phyloP scores from a whole-genome alignment of 2,329 filamentous ascomycete species.

The Microcera coccophila region DNA sequence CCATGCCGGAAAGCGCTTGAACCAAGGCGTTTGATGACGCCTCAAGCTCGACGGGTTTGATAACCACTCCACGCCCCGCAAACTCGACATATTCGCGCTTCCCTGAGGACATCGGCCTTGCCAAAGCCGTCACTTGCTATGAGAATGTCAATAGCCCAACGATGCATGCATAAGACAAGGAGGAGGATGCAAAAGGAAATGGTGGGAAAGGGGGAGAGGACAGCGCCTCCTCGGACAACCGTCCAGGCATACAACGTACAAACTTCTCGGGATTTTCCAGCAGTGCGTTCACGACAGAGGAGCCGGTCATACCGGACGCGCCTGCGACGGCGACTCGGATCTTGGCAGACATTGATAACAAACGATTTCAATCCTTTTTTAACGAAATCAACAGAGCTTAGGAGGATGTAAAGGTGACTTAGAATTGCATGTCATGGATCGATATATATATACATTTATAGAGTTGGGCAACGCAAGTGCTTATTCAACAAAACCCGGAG shows the following conservation, averaged over 20 bases:
- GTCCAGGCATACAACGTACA: background rate
- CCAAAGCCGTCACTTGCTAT: background rate
- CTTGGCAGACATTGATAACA: too few relatives aligned
- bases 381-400: too few relatives aligned
- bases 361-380: too few relatives aligned
- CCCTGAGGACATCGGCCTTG: background rate
- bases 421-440: too few relatives aligned
- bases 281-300: conserved; percentile 5
- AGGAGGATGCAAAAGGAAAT: too few relatives aligned
- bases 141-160: background rate
- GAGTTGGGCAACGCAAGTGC: too few relatives aligned
- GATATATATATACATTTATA: too few relatives aligned
- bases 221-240: background rate
- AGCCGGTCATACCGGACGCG: conserved; percentile 6
- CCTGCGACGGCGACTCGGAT: conserved; percentile 5
- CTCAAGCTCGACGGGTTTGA: background rate
- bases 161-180: background rate
- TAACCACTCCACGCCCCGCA: background rate
- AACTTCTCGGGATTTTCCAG: background rate
- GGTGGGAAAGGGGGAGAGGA: too few relatives aligned
- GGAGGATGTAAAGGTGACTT: too few relatives aligned
- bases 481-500: too few relatives aligned
- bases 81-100: background rate
- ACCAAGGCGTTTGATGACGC: background rate
- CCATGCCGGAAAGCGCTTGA: conserved; percentile 1